Evolutionary conservation across 176 grass and related monocot species (phyloP), one percentile per base, ranked within the genome.

Genomic region (Oryza coarctata): DNA sequence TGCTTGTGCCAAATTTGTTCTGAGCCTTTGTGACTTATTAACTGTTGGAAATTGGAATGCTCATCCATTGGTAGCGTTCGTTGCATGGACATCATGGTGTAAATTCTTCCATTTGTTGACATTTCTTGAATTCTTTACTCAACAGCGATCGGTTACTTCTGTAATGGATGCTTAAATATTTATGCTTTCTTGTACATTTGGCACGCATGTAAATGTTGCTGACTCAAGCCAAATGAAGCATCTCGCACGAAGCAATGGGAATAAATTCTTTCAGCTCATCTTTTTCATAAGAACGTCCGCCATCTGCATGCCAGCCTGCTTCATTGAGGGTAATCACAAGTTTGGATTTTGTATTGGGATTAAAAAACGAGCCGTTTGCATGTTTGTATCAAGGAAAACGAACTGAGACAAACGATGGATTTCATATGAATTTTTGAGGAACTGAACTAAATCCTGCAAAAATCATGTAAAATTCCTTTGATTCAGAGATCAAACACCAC

Each of bases 11-110:
- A 33, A 86, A 47, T 68, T 15, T 58, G 61, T 49, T 40, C 18
- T 33, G 60, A 49, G 60, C 73, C 17, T 78, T 71, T 77, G 71
- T 63, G 65, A 61, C 58, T 81, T 25, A 31, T 81, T 20, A 33
- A 28, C 20, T 27, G 36, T 64, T 71, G 27, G 33, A 35, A 82
- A 57, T 30, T 69, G 39, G 12, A 40, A 76, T 80, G 57, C 27
- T 43, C 7, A 13, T 73, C 7, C 55, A 60, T 60, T 1, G 13
- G 2, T 33, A 12, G 11, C n/a, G 26, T 75, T 81, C 18, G 3
- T 31, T 57, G 38, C 10, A 39, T 39, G 38, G n/a, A n/a, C n/a
- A n/a, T 52, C 0, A 30, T 71, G 25, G 2, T 39, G 44, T 41
- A 61, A 50, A 12, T 20, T 6, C 47, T 50, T 50, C 60, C 64